phyloP scores from a whole-genome alignment of 116 monocot genomes.

The Thalassia testudinum region DNA sequence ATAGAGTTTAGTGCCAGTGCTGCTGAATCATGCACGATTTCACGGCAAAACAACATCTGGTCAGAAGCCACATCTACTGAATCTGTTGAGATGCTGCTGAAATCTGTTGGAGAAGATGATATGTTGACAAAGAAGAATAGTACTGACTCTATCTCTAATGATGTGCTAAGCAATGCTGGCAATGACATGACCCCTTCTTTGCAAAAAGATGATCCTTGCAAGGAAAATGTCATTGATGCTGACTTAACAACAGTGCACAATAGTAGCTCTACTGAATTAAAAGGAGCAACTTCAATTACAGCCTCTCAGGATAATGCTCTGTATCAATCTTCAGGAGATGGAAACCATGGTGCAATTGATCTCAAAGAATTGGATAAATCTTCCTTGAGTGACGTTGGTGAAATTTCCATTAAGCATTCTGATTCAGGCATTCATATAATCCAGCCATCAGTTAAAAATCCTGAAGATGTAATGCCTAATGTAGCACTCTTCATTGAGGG shows the following conservation, averaged over 20 bases:
- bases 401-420: no score
- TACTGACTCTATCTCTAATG: conserved; percentile 15
- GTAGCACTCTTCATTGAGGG: background rate
- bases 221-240: background rate
- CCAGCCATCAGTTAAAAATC: background rate
- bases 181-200: conserved; percentile 15
- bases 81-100: conserved; percentile 89
- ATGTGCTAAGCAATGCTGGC: conserved; percentile 14
- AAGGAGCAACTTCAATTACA: no score
- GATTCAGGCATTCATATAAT: no score
- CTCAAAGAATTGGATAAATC: no score
- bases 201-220: background rate
- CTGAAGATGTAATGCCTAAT: background rate
- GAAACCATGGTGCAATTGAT: no score
- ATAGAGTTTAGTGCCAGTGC: conserved; percentile 53
- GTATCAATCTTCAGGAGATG: no score
- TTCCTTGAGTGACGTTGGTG: no score
- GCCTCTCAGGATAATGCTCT: no score
- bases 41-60: conserved; percentile 69
- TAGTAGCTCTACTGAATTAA: no score
- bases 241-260: conserved; percentile 6
- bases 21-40: conserved; percentile 40
- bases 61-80: conserved; percentile 89
- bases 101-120: conserved; percentile 76
- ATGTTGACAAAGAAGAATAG: conserved; percentile 20